Evolutionary conservation across 2,329 filamentous ascomycete genomes (phyloP), one percentile per base, ranked within the genome.

Genomic region (Monilinia fructicola): DNA sequence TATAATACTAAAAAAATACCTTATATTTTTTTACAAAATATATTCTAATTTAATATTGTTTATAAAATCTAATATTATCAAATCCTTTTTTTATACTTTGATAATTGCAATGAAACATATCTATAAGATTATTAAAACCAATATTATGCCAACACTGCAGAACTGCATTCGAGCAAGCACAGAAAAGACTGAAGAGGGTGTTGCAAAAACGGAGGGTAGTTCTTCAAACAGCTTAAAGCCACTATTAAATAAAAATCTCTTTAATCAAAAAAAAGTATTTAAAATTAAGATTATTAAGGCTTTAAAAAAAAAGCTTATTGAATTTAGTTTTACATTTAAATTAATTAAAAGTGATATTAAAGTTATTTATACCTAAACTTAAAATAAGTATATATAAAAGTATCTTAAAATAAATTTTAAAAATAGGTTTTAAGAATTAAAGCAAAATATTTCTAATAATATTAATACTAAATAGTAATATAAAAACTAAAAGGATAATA

Each of bases 381-480:
- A 46, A 0, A 65, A 35, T 1, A 4, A 11, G 0, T 65, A 65
- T 12, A 53, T 46, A 0, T 44, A 40, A 16, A 31, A 44, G 14
- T 35, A 65, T n/a, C 42, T 65, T 3, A 48, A 4, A 7, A 44
- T 59, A 6, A 54, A 65, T 4, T 65, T 59, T n/a, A 31, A 59
- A 1, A 65, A 65, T 28, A 44, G 54, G 16, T 42, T 65, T 0
- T 10, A 31, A 23, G 54, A 65, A 3, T 31, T 65, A 4, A 26
- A 65, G 16, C 16, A 59, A 12, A 54, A 65, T 31, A 23, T 52
- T 3, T 46, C 16, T 18, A 1, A 60, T 48, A 42, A 60, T 48
- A 3, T 16, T 1, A 35, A 16, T 35, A 40, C 11, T 18, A 2
- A 40, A 11, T 2, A 3, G 1, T 23, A 58, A 9, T 4, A 1